Percentiles rank a stretch among this genome's conserved stretches.
Conservation (phyloP, 148 eudicot species). For the Heliamphora exappendiculata region DNA sequence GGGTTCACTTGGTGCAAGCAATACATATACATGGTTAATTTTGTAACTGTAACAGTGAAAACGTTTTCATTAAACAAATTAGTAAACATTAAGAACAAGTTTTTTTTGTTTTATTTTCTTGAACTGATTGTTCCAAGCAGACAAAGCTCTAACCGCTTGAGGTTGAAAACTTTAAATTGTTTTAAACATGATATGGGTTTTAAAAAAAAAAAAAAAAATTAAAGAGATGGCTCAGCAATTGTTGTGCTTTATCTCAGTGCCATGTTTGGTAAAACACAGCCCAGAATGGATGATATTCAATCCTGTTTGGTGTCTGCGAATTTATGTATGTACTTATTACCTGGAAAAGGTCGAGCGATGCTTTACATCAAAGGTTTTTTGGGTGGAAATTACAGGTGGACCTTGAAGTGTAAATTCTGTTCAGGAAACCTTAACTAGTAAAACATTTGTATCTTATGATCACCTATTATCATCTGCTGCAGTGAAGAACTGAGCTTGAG, state of each 20-base stretch:
- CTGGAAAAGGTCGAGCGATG: not conserved
- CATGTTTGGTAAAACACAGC: no score
- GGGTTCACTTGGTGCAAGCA: not conserved
- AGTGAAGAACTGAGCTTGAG: not conserved
- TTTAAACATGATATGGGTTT: not conserved
- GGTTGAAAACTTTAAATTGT: no score
- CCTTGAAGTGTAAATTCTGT: not conserved
- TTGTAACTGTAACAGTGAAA: not conserved
- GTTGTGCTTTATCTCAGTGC: no score
- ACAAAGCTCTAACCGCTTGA: no score
- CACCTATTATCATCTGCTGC: not conserved
- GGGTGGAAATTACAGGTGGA: constrained; percentile 4
- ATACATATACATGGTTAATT: not conserved
- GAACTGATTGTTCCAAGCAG: not conserved
- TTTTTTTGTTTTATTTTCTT: no score
- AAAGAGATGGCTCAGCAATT: no score
- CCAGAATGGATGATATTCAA: no score
- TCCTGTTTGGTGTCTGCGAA: no score
- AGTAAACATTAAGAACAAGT: no score
- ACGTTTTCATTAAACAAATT: not conserved
- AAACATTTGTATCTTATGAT: not conserved
- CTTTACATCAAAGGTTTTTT: not conserved
- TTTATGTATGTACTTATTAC: not conserved
- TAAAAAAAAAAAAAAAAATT: not conserved
- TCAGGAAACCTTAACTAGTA: not conserved